Percentiles rank a stretch among this genome's conserved stretches.
phyloP scores from a whole-genome alignment of 495 filamentous ascomycete genomes.

The Aspergillus homomorphus region DNA sequence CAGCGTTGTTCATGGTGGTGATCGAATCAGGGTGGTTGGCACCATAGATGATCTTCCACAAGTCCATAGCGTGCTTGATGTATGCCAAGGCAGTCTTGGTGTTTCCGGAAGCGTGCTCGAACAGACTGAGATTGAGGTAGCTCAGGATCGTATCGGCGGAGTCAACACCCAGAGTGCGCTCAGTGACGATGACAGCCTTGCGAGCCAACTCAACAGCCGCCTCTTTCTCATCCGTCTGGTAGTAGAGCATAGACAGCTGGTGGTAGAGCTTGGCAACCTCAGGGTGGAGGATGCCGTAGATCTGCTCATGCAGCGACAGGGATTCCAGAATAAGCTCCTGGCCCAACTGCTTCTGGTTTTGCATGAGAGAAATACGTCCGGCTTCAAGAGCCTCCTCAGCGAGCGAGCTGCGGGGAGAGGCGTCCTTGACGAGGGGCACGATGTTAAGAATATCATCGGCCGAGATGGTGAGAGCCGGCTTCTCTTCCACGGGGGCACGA shows the following conservation, averaged over 20 bases:
- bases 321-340: conserved; percentile 95
- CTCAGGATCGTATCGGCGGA: conserved; percentile 87
- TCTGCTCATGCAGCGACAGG: conserved; percentile 94
- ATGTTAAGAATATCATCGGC: conserved; percentile 88
- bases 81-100: conserved; percentile 79
- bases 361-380: conserved; percentile 88
- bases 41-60: conserved; percentile 98
- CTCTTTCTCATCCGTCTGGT: conserved; percentile 91
- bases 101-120: conserved; percentile 87
- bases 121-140: conserved; percentile 95
- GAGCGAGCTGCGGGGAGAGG: conserved; percentile 78
- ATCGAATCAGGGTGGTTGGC: conserved; percentile 92
- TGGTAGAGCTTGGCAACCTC: conserved; percentile 96
- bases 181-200: conserved; percentile 93
- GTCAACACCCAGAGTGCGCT: conserved; percentile 92
- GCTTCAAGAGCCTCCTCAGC: conserved; percentile 96
- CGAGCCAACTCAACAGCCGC: conserved; percentile 91
- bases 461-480: conserved; percentile 57
- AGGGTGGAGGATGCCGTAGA: conserved; percentile 95
- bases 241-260: conserved; percentile 91
- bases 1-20: conserved; percentile 97
- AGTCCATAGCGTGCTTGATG: conserved; percentile 85
- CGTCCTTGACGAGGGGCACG: conserved; percentile 91
- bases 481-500: conserved; percentile 37
- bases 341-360: conserved; percentile 91